Conservation (phyloP, 495 filamentous ascomycete genomes). For the Tuber melanosporum region DNA sequence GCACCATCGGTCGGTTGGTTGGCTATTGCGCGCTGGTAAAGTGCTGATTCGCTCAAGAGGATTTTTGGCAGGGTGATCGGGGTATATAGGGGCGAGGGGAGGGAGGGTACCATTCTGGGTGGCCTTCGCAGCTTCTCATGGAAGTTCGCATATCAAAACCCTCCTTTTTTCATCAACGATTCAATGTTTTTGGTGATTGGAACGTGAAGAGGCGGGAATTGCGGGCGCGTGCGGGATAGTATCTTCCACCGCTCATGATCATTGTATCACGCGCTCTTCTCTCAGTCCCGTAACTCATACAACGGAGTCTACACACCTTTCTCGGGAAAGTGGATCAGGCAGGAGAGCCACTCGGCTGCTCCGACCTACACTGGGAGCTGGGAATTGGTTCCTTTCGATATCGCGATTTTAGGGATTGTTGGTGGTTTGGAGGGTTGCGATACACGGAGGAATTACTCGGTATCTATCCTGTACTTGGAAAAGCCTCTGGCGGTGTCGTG, state of each 20-base stretch:
- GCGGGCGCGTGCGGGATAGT: not conserved
- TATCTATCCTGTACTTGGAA: not conserved
- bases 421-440: not conserved
- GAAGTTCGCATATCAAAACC: too few relatives aligned
- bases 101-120: too few relatives aligned
- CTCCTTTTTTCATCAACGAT: too few relatives aligned
- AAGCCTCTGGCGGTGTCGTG: not conserved
- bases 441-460: not conserved
- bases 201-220: not conserved
- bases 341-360: not conserved
- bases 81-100: too few relatives aligned
- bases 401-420: not conserved
- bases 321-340: not conserved
- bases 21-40: too few relatives aligned
- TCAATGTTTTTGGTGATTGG: not conserved
- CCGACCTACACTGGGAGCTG: not conserved
- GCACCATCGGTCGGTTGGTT: too few relatives aligned
- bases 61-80: too few relatives aligned
- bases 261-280: not conserved
- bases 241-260: not conserved
- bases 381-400: not conserved
- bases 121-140: too few relatives aligned
- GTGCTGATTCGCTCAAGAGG: not conserved
- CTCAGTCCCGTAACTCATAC: not conserved
- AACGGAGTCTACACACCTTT: not conserved